These are phyloP conservation scores for Akanthomyces dipterigenus DNA, from an alignment of 2,329 filamentous ascomycete genomes.

Conservation along the genomic window DNA sequence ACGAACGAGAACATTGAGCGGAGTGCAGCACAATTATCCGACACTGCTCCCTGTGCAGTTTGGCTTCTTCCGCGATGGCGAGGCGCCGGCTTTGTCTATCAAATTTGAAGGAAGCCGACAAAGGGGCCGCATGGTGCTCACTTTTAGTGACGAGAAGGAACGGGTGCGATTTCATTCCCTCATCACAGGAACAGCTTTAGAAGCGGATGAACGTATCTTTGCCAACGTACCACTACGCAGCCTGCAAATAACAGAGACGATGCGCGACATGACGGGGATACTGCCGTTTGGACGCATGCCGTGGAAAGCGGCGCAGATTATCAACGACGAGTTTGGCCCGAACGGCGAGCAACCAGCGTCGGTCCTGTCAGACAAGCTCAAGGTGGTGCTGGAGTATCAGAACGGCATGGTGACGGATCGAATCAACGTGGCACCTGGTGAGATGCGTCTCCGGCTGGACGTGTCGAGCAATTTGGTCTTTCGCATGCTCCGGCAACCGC, in stretches of 20 bases:
- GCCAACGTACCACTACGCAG: constrained; percentile 61
- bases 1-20: constrained; percentile 69
- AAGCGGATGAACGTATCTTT: constrained; percentile 61
- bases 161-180: constrained; percentile 65
- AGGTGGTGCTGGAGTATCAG: constrained; percentile 68
- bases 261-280: constrained; percentile 43
- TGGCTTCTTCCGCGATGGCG: constrained; percentile 65
- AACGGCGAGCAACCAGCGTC: constrained; percentile 56
- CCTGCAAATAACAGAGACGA: constrained; percentile 53
- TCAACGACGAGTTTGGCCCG: constrained; percentile 62
- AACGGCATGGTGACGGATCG: constrained; percentile 76
- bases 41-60: constrained; percentile 67
- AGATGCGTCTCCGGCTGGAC: constrained; percentile 60
- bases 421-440: constrained; percentile 72
- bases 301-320: constrained; percentile 63
- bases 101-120: constrained; percentile 60
- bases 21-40: constrained; percentile 62
- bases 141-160: constrained; percentile 68
- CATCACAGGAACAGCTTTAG: constrained; percentile 64
- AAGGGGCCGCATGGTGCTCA: constrained; percentile 67
- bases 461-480: constrained; percentile 55
- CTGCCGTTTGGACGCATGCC: constrained; percentile 43
- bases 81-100: constrained; percentile 62
- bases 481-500: constrained; percentile 63
- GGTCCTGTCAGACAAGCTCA: constrained; percentile 68